Percentiles rank a stretch among this genome's conserved stretches.
These are phyloP conservation scores for Tulasnella sp. DNA, from an alignment of 768 basidiomycete species.

Conservation along the genomic window DNA sequence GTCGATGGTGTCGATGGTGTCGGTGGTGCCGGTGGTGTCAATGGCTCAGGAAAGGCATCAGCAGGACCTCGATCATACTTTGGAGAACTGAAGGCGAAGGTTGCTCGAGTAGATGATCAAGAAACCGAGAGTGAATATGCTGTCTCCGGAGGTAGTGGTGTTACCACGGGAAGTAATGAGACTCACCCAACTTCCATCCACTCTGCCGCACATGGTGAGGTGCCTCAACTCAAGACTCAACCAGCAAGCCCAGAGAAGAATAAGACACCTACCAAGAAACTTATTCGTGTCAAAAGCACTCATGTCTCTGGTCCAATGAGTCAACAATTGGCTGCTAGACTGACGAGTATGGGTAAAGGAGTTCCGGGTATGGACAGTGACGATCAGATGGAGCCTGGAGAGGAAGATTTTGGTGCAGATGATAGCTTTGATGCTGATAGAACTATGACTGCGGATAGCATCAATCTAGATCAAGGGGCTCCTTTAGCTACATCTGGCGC, in stretches of 20 bases:
- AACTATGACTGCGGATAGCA: background rate
- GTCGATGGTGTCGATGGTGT: conserved; percentile 9
- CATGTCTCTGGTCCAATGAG: conserved; percentile 39
- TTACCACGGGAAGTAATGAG: conserved; percentile 42
- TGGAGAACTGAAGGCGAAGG: background rate
- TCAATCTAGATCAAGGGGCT: background rate
- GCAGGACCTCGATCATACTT: conserved; percentile 11
- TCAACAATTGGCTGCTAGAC: conserved; percentile 49
- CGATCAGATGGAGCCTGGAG: conserved; percentile 25
- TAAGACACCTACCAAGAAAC: conserved; percentile 13
- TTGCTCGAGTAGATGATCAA: conserved; percentile 17
- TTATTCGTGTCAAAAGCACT: conserved; percentile 19
- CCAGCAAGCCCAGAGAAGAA: conserved; percentile 17
- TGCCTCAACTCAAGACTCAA: background rate
- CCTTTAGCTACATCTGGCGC: background rate
- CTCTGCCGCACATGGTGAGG: conserved; percentile 27
- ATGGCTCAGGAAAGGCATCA: background rate
- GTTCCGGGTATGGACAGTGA: background rate
- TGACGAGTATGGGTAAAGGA: conserved; percentile 34
- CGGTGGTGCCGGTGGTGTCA: conserved; percentile 1
- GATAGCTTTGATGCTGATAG: conserved; percentile 17
- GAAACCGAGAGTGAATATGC: conserved; percentile 48
- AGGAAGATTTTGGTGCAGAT: conserved; percentile 33
- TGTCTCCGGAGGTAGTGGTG: conserved; percentile 30
- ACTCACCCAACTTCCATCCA: conserved; percentile 45